These are phyloP conservation scores for Haematococcus sp. DNA, from an alignment of 139 green algal genomes.

Conservation along the genomic window DNA sequence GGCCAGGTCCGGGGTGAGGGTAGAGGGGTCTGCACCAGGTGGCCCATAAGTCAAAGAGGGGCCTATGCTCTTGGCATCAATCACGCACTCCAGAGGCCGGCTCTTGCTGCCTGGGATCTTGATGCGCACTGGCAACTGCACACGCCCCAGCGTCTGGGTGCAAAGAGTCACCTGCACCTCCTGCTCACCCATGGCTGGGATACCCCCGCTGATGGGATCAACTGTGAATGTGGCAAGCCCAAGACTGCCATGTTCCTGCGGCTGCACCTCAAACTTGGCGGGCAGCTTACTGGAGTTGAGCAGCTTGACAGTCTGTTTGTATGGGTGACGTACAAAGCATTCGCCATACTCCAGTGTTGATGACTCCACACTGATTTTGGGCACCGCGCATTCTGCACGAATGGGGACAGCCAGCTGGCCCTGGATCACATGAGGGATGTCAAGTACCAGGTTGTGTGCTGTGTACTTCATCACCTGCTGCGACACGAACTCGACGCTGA, in stretches of 20 bases:
- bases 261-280: slow-evolving; percentile 70
- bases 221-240: slow-evolving; percentile 54
- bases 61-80: slow-evolving; percentile 62
- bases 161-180: slow-evolving; percentile 45
- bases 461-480: slow-evolving; percentile 42
- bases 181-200: slow-evolving; percentile 53
- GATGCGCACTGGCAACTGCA: slow-evolving; percentile 70
- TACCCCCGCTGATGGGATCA: slow-evolving; percentile 41
- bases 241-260: slow-evolving; percentile 57
- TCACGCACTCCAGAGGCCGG: slow-evolving; percentile 56
- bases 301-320: slow-evolving; percentile 53
- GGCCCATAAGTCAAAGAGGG: slow-evolving; percentile 46
- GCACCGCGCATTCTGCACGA: slow-evolving; percentile 64
- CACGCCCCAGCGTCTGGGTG: slow-evolving; percentile 57
- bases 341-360: slow-evolving; percentile 66
- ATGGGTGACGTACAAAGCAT: slow-evolving; percentile 69
- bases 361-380: slow-evolving; percentile 46
- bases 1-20: background rate
- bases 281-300: slow-evolving; percentile 74
- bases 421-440: slow-evolving; percentile 58
- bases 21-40: background rate
- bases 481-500: slow-evolving; percentile 61
- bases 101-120: slow-evolving; percentile 50
- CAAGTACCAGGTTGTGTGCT: slow-evolving; percentile 52
- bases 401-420: slow-evolving; percentile 45